phyloP scores from a whole-genome alignment of 2,329 filamentous ascomycete genomes.

The Neurospora crassa region DNA sequence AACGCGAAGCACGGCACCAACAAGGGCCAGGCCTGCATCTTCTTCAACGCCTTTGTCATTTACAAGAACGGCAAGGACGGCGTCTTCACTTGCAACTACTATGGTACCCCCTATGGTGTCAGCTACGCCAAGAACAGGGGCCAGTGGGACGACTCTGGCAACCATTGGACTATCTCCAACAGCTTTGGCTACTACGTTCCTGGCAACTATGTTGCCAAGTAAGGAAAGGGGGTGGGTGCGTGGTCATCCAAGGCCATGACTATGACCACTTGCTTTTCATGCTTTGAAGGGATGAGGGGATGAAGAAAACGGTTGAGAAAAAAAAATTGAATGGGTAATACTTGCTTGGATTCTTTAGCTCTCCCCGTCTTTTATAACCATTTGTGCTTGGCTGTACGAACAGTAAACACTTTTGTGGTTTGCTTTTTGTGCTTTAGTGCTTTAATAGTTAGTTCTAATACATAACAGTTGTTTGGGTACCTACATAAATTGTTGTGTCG shows the following conservation, averaged over 20 bases:
- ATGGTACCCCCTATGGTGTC: constrained; percentile 6
- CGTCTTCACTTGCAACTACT: constrained; percentile 12
- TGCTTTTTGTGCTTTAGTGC: not conserved
- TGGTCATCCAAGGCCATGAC: not conserved
- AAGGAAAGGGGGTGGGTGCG: not conserved
- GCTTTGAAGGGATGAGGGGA: not conserved
- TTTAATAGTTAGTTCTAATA: not conserved
- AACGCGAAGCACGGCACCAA: constrained; percentile 13
- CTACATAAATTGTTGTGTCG: not conserved
- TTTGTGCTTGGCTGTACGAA: not conserved
- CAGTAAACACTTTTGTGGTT: not conserved
- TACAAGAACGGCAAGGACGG: constrained; percentile 6
- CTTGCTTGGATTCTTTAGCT: not conserved
- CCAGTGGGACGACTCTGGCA: constrained; percentile 7
- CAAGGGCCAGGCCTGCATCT: constrained; percentile 7
- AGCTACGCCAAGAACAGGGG: constrained; percentile 10
- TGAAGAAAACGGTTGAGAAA: not conserved
- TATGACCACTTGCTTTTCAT: not conserved
- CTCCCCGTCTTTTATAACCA: not conserved
- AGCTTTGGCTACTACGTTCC: constrained; percentile 10
- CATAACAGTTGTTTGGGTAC: not conserved
- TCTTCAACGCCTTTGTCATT: constrained; percentile 13
- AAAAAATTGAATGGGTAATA: not conserved
- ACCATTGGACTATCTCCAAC: constrained; percentile 5
- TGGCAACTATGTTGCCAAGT: not conserved